A percentile compares a stretch with the other conserved stretches of the same genome.
These are phyloP conservation scores for Phytopythium aichiense DNA, from an alignment of 352 stramenopile genomes.

Conservation along the genomic window DNA sequence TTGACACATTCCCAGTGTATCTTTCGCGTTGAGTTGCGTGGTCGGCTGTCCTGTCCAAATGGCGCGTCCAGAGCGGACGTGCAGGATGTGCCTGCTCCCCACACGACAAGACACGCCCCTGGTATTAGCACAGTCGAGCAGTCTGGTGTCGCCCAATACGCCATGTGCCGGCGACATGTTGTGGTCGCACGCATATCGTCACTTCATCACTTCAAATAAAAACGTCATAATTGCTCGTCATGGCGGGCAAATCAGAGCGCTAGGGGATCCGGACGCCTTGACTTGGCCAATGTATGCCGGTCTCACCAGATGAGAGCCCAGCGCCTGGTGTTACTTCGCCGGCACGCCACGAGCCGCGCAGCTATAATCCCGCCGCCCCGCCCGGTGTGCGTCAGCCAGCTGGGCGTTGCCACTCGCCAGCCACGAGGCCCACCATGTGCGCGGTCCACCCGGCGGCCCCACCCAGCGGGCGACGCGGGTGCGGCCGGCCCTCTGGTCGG, in stretches of 20 bases:
- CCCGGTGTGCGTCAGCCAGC: neutral
- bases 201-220: neutral
- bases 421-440: neutral
- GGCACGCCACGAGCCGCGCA: neutral
- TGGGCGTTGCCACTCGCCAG: neutral
- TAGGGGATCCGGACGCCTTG: neutral
- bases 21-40: too few species aligned
- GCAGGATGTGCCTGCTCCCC: neutral
- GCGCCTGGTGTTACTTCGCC: neutral
- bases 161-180: conserved; percentile 1
- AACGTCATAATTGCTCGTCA: neutral
- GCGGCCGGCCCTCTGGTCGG: neutral
- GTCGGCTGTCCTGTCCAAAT: too few species aligned
- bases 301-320: conserved; percentile 2
- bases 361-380: neutral
- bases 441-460: neutral
- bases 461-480: too few species aligned
- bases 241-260: neutral
- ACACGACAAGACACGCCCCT: neutral
- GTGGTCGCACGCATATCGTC: too few species aligned
- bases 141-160: neutral
- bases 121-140: neutral
- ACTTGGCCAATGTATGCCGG: neutral
- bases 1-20: too few species aligned
- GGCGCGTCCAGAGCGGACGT: neutral